Conservation (phyloP, 2,329 filamentous ascomycete genomes). For the Decorospora gaudefroyi region DNA sequence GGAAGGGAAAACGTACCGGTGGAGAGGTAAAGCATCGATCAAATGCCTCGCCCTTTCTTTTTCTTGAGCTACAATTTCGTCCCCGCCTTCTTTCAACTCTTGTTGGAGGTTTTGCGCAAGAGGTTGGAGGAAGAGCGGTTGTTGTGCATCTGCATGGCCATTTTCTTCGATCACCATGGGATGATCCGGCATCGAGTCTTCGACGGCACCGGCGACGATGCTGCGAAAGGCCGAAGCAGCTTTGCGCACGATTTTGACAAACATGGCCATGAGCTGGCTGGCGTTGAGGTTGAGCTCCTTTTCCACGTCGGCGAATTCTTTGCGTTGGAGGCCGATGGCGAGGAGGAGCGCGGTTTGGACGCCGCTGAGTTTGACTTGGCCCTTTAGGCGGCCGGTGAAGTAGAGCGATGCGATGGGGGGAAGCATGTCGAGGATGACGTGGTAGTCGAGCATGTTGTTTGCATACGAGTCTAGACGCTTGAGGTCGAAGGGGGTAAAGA, state of each 20-base stretch:
- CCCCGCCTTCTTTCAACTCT: slow-evolving; percentile 81
- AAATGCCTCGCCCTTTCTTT: slow-evolving; percentile 81
- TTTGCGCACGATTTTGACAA: slow-evolving; percentile 94
- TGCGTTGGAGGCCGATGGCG: slow-evolving; percentile 85
- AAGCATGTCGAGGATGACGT: slow-evolving; percentile 91
- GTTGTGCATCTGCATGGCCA: slow-evolving; percentile 64
- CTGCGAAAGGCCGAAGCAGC: slow-evolving; percentile 76
- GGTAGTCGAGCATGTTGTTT: slow-evolving; percentile 96
- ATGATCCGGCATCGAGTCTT: slow-evolving; percentile 54
- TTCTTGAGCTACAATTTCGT: slow-evolving; percentile 69
- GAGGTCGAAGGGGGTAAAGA: slow-evolving; percentile 88
- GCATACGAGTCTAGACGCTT: slow-evolving; percentile 95
- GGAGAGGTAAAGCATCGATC: slow-evolving; percentile 87
- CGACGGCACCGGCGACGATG: slow-evolving; percentile 71
- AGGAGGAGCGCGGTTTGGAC: slow-evolving; percentile 86
- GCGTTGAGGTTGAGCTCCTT: slow-evolving; percentile 74
- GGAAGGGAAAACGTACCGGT: slow-evolving; percentile 64
- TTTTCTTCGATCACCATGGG: slow-evolving; percentile 49
- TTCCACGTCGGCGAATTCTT: slow-evolving; percentile 79
- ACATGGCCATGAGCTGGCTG: slow-evolving; percentile 90
- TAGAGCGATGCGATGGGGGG: slow-evolving; percentile 81
- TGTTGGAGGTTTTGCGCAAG: slow-evolving; percentile 74
- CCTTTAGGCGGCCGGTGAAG: slow-evolving; percentile 76
- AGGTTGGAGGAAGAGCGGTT: slow-evolving; percentile 67
- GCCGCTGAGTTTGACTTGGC: slow-evolving; percentile 71